Base-by-base conservation (phyloP, 192 early-diverging fungal genomes). In the Umbelopsis sp. region DNA sequence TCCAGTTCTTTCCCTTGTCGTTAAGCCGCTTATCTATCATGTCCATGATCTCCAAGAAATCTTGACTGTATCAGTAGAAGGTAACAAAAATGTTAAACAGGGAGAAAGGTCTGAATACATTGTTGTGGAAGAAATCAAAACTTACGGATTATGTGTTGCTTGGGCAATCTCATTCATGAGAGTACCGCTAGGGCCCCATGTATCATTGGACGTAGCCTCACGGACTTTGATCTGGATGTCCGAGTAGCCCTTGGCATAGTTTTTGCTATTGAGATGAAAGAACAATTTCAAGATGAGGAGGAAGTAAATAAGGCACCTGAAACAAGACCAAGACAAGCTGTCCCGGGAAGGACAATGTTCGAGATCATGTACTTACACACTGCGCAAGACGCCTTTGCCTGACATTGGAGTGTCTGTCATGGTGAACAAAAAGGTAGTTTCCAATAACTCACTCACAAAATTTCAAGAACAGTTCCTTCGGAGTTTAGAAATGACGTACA, bases 1-100 rank as follows among this genome's bases (percentile, higher is more conserved):
- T 84, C 97, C 97, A 99, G 83, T 97, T 91, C 82, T 95, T 97
- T 45, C 97, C 97, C 73, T 91, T 91, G 81, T 99, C 97, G 73
- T 98, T 97, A 76, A 99, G 82, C 10, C 96, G 88, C 85, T 97
- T 98, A 77, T 99, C 96, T 33, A 99, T 75, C 80, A 99, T 96
- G 72, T 97, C 94, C 96, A 99, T 98, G 58, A 99, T 93, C 70
- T 95, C 96, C 67, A 94, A 58, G 86, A 96, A 97, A 51, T 95
- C 92, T 52, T 90, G 89, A 51, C 96, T 91, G 68, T 46, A n/a
- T 58, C 33, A 13, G 23, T 46, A 21, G 41, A 47, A 20, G 55
- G 41, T n/a, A 13, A 47, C 41, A 70, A 65, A 49, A 27, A 64
- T 35, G 23, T 33, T 11, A 18, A 47, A 46, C 20, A 10, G 52